Percentiles rank a stretch among this genome's conserved stretches.
Conservation (phyloP, 1,284 basidiomycete species). For the Heterobasidion occidentale region DNA sequence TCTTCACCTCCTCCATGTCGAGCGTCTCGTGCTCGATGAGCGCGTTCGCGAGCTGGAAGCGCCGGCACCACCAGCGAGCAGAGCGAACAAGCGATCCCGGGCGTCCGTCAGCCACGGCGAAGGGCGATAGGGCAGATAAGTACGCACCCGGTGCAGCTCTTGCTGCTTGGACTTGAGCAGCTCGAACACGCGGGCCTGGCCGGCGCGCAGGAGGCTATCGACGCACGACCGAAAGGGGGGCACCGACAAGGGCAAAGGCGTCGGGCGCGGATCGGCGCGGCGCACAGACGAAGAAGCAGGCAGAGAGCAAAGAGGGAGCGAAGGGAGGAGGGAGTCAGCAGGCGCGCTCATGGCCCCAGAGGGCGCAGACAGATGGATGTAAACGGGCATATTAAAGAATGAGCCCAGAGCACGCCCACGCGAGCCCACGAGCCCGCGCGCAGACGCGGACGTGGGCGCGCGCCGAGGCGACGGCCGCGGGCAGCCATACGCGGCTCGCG, state of each 20-base stretch:
- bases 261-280: neutral
- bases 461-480: too few relatives aligned
- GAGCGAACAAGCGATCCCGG: too few relatives aligned
- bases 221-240: neutral
- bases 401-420: too few relatives aligned
- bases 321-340: too few relatives aligned
- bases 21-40: constrained; percentile 94
- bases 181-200: constrained; percentile 61
- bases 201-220: constrained; percentile 65
- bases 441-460: too few relatives aligned
- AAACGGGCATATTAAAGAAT: too few relatives aligned
- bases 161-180: constrained; percentile 68
- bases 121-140: neutral
- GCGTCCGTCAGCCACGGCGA: neutral
- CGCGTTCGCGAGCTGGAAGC: constrained; percentile 70
- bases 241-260: neutral
- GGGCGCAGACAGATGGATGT: too few relatives aligned
- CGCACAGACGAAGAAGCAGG: neutral
- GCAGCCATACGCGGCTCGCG: too few relatives aligned
- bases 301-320: neutral
- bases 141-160: constrained; percentile 74
- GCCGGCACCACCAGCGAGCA: constrained; percentile 9
- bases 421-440: too few relatives aligned
- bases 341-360: too few relatives aligned
- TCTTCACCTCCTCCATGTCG: constrained; percentile 75